Conservation (phyloP, 1,284 basidiomycete genomes). For the Cystobasidium pallidum region DNA sequence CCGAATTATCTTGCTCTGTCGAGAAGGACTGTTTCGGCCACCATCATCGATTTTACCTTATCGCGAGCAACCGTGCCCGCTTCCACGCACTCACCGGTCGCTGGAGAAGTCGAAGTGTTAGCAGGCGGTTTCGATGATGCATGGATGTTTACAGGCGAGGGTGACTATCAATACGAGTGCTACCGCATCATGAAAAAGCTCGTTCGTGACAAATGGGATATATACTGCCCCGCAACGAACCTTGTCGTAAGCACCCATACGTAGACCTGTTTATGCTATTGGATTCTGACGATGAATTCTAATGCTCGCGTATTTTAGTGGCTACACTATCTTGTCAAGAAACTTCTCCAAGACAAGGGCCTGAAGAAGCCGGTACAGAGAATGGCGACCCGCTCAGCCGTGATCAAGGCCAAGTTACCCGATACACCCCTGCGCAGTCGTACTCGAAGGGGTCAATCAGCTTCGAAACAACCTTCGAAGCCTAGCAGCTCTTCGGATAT, state of each 20-base stretch:
- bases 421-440: constrained; percentile 15
- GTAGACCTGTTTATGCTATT: not conserved
- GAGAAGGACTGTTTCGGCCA: constrained; percentile 63
- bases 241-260: constrained; percentile 68
- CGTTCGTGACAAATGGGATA: constrained; percentile 69
- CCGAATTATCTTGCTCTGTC: constrained; percentile 7
- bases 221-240: constrained; percentile 78
- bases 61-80: constrained; percentile 63
- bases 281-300: not conserved
- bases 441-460: not conserved
- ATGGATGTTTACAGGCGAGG: constrained; percentile 59
- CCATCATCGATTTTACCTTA: constrained; percentile 91
- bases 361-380: constrained; percentile 60
- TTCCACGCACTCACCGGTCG: constrained; percentile 59
- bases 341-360: constrained; percentile 71
- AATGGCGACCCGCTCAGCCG: not conserved
- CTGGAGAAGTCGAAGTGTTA: constrained; percentile 42
- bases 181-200: constrained; percentile 82
- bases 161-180: constrained; percentile 91
- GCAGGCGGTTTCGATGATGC: constrained; percentile 56
- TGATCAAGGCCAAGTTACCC: not conserved
- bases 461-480: not conserved
- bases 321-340: constrained; percentile 75
- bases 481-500: not conserved
- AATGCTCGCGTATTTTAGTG: constrained; percentile 62